phyloP scores from a whole-genome alignment of 1,284 basidiomycete genomes.

The Entoloma clypeatum region DNA sequence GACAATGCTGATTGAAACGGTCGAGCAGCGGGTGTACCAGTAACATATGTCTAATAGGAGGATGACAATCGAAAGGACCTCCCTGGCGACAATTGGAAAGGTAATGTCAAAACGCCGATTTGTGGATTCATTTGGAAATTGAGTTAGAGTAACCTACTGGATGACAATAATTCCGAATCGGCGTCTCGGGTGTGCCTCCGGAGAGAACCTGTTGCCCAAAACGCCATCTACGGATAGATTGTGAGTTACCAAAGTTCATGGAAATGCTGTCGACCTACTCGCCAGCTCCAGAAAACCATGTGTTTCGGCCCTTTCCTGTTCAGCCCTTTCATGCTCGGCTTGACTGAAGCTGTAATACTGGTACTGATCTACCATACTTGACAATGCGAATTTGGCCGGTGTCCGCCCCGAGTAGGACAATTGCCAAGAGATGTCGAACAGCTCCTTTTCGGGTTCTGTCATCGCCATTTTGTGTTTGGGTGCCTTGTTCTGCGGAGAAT shows the following conservation, averaged over 20 bases:
- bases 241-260: neutral
- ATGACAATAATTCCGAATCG: constrained; percentile 5
- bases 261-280: constrained; percentile 16
- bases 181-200: constrained; percentile 23
- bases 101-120: too few relatives aligned
- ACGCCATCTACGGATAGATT: constrained; percentile 18
- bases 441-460: constrained; percentile 12
- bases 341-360: constrained; percentile 18
- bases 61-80: constrained; percentile 6
- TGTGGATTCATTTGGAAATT: neutral
- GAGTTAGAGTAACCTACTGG: neutral
- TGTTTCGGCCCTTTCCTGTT: constrained; percentile 18
- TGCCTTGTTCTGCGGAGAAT: neutral
- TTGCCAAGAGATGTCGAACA: constrained; percentile 26
- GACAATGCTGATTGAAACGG: constrained; percentile 25
- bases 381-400: constrained; percentile 17
- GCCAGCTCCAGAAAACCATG: too few relatives aligned
- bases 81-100: neutral
- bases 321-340: constrained; percentile 15
- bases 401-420: constrained; percentile 23
- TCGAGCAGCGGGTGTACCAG: constrained; percentile 28
- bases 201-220: constrained; percentile 18
- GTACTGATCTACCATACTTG: constrained; percentile 2
- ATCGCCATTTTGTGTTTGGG: too few relatives aligned
- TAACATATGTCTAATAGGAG: constrained; percentile 21